Evolutionary conservation across 306 rosid genomes (phyloP).

Genomic region (Cicer pinnatifidum): DNA sequence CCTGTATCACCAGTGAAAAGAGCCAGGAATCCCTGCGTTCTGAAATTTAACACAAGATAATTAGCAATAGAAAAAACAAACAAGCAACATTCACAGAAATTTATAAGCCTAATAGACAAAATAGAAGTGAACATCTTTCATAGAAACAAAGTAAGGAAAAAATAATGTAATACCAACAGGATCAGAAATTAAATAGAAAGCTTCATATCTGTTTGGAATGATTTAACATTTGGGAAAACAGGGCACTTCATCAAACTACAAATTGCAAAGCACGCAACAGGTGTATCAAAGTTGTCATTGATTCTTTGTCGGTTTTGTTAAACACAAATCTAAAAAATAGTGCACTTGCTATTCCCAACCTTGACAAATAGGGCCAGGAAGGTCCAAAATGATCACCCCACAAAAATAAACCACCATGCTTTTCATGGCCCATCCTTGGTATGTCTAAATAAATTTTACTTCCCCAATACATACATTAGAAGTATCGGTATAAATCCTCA

Average conservation of each 20-base stretch:
- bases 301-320: background rate
- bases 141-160: background rate
- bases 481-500: background rate
- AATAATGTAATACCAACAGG: background rate
- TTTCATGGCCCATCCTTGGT: background rate
- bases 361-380: background rate
- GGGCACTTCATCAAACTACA: constrained; percentile 1
- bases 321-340: background rate
- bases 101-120: background rate
- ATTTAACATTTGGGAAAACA: background rate
- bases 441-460: constrained; percentile 1
- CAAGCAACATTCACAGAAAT: background rate
- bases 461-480: background rate
- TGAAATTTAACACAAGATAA: constrained; percentile 46
- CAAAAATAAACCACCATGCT: constrained; percentile 17
- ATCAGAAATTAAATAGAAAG: background rate
- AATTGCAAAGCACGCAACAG: background rate
- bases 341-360: background rate
- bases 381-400: constrained; percentile 3
- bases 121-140: constrained; percentile 6
- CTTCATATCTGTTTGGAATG: background rate
- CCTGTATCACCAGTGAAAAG: constrained; percentile 98
- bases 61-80: constrained; percentile 35
- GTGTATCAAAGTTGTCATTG: background rate
- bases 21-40: constrained; percentile 97